phyloP scores from a whole-genome alignment of 352 stramenopile genomes.

The Elongisporangium prolatum region DNA sequence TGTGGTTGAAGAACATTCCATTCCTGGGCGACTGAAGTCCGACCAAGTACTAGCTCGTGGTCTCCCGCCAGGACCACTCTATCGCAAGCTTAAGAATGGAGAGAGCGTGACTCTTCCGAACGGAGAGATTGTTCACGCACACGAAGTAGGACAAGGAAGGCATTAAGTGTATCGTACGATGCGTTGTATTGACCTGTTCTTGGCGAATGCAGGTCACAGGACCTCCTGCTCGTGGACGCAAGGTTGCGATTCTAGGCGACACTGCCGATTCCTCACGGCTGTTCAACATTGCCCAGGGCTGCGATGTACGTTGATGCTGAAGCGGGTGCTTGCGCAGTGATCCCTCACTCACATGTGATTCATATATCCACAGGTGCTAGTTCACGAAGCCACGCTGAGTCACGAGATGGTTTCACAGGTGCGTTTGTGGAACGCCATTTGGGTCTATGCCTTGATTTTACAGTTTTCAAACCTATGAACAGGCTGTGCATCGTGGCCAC shows the following conservation, averaged over 20 bases:
- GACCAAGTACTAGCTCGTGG: conserved; percentile 76
- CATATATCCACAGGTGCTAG: conserved; percentile 50
- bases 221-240: conserved; percentile 50
- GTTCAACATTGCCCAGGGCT: conserved; percentile 72
- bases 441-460: conserved; percentile 2
- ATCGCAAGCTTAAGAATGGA: conserved; percentile 87
- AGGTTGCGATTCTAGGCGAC: conserved; percentile 78
- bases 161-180: too few relatives aligned
- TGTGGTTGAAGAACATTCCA: conserved; percentile 69
- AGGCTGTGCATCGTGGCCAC: conserved; percentile 71
- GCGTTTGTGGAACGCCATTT: background rate
- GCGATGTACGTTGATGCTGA: conserved; percentile 40
- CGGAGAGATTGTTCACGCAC: conserved; percentile 64
- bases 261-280: conserved; percentile 65
- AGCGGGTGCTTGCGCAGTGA: background rate
- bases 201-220: conserved; percentile 39
- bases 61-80: conserved; percentile 87
- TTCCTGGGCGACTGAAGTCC: conserved; percentile 82
- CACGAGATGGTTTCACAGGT: conserved; percentile 69
- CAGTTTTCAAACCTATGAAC: conserved; percentile 1
- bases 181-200: conserved; percentile 1
- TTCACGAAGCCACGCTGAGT: conserved; percentile 81
- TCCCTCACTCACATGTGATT: too few relatives aligned
- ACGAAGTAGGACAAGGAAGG: conserved; percentile 81
- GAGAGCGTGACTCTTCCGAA: conserved; percentile 78